Evolutionary conservation across 2,329 filamentous ascomycete species (phyloP).

Genomic region (Fusarium clavum): DNA sequence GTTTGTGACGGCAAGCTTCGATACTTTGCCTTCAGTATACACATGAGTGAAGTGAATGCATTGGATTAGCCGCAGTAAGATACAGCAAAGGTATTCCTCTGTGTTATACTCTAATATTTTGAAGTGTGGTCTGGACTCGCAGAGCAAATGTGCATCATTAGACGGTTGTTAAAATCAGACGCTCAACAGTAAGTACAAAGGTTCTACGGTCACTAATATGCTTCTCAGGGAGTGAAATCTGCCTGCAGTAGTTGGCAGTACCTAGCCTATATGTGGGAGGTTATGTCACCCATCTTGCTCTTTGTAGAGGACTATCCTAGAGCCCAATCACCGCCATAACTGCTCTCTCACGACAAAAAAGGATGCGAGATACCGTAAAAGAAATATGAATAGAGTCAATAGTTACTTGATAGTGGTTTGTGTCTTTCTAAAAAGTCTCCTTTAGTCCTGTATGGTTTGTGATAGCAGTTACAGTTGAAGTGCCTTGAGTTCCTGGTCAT

Average conservation of each 20-base stretch:
- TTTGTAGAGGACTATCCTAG: background rate
- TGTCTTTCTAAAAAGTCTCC: background rate
- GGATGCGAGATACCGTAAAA: background rate
- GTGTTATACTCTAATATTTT: background rate
- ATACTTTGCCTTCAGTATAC: background rate
- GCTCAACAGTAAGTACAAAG: background rate
- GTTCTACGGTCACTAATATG: background rate
- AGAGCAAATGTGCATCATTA: background rate
- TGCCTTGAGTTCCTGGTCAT: conserved; percentile 1
- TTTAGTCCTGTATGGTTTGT: background rate
- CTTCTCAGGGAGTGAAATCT: background rate
- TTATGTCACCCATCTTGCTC: conserved; percentile 6
- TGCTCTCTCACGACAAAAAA: background rate
- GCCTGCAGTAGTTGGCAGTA: background rate
- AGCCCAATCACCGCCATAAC: background rate
- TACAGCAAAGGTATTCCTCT: background rate
- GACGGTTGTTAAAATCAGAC: background rate
- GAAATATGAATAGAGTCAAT: too few relatives aligned
- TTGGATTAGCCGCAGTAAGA: background rate
- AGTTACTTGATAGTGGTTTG: background rate
- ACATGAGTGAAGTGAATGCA: background rate
- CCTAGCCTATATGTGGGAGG: conserved; percentile 3
- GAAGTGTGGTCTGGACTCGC: background rate
- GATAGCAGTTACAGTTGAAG: background rate
- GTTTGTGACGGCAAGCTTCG: background rate